phyloP scores from a whole-genome alignment of 2,329 filamentous ascomycete species.

The Furcasterigmium sp. region DNA sequence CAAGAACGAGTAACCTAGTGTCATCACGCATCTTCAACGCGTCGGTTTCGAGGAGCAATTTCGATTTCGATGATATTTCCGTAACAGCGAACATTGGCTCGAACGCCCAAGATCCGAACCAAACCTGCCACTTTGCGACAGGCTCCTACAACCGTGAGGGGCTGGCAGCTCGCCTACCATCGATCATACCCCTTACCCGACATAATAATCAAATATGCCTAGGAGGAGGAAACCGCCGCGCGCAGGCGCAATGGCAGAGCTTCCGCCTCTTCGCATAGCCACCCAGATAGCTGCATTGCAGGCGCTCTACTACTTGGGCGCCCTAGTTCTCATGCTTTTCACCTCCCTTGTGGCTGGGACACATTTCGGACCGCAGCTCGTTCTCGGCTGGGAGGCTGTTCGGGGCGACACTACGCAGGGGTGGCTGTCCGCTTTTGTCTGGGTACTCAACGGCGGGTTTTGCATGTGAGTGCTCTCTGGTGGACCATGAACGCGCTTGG shows the following conservation, averaged over 20 bases:
- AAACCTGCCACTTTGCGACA: too few species aligned
- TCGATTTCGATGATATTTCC: too few species aligned
- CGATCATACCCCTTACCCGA: not conserved
- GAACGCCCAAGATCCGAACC: too few species aligned
- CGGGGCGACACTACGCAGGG: constrained; percentile 58
- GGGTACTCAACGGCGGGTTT: constrained; percentile 50
- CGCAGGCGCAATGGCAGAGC: constrained; percentile 54
- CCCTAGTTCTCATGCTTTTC: constrained; percentile 51
- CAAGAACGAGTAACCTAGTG: too few species aligned
- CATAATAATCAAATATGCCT: constrained; percentile 44
- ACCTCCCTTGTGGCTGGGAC: constrained; percentile 53
- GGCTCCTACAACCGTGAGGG: too few species aligned
- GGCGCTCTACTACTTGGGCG: constrained; percentile 47
- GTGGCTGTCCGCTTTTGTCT: constrained; percentile 54
- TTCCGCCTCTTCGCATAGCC: constrained; percentile 56
- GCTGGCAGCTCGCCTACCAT: too few species aligned
- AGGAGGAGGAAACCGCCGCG: constrained; percentile 53
- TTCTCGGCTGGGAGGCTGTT: constrained; percentile 54
- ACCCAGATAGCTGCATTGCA: constrained; percentile 54
- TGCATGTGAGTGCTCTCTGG: constrained; percentile 40
- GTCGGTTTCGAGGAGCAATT: too few species aligned
- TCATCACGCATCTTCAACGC: too few species aligned
- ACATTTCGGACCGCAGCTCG: constrained; percentile 45
- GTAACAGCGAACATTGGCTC: too few species aligned
- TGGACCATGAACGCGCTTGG: too few species aligned